phyloP scores from a whole-genome alignment of 2,329 filamentous ascomycete species.

The Aspergillus fumigatiaffinis region DNA sequence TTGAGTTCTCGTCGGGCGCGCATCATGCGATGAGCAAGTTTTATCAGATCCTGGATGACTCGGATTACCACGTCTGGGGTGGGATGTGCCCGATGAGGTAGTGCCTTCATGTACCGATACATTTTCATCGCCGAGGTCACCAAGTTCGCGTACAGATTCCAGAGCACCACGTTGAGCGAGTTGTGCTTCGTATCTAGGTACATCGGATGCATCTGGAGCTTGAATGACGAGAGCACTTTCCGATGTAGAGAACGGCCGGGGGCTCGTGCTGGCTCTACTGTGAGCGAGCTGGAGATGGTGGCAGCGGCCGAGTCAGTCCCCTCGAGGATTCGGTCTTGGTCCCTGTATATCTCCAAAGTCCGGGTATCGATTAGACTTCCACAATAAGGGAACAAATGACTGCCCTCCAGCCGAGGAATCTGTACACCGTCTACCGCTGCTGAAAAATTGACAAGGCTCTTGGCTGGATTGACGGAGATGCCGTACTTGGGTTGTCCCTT shows the following conservation, averaged over 20 bases:
- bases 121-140: slow-evolving; percentile 72
- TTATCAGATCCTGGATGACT: slow-evolving; percentile 63
- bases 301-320: slow-evolving; percentile 48
- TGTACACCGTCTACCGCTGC: slow-evolving; percentile 51
- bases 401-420: slow-evolving; percentile 49
- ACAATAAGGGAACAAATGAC: slow-evolving; percentile 74
- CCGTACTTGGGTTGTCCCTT: slow-evolving; percentile 74
- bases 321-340: slow-evolving; percentile 50
- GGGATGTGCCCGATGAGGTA: slow-evolving; percentile 55
- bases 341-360: slow-evolving; percentile 71
- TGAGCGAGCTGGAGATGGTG: slow-evolving; percentile 67
- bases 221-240: slow-evolving; percentile 72
- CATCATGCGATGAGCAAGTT: slow-evolving; percentile 62
- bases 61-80: slow-evolving; percentile 56
- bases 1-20: slow-evolving; percentile 46
- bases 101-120: slow-evolving; percentile 57
- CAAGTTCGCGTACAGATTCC: slow-evolving; percentile 74
- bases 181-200: slow-evolving; percentile 64
- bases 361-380: slow-evolving; percentile 71
- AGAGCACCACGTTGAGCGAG: slow-evolving; percentile 60
- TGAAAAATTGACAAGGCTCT: slow-evolving; percentile 83
- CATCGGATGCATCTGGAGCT: slow-evolving; percentile 69
- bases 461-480: slow-evolving; percentile 68
- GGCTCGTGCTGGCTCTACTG: slow-evolving; percentile 67
- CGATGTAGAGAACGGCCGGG: slow-evolving; percentile 76